Base-by-base conservation (phyloP, 805 yeast species). In the Saccharomycopsis fermentans region DNA sequence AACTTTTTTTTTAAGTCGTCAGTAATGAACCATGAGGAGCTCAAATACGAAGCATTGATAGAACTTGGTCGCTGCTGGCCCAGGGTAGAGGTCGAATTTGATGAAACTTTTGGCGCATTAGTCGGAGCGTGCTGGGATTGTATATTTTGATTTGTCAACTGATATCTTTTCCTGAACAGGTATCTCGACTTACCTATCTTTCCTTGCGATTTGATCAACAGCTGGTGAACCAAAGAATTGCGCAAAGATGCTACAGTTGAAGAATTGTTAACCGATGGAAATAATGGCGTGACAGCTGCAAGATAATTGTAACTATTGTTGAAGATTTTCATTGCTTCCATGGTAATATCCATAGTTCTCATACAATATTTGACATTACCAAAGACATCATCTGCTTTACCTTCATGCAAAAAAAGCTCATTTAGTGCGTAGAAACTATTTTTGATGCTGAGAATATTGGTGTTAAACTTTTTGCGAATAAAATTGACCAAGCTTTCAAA, bases 401-500 rank as follows among this genome's bases (percentile, higher is more conserved):
- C 9, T 43, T 43, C 50, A 3, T 43, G 24, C n/a, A 43, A 12
- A 21, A 24, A 43, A 43, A 43, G 9, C 12, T 27, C 16, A 21
- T 43, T 43, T 24, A 43, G 24, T 12, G 17, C 12, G 12, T 43
- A 19, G 14, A 43, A 43, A 43, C 50, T 24, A 8, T 8, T 21
- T 26, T 43, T 43, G 6, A 43, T 24, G 16, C 11, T 27, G 4
- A 12, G 8, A 19, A 61, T 51, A 51, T 61, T 61, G 16, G 53
- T 58, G n/a, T 19, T 55, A 34, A 61, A 55, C 47, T 61, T 61
- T 19, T 34, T 32, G 9, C 52, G 37, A 17, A 61, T 58, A 9
- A 61, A 37, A 11, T 19, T 36, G 3, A 61, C 57, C 19, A 61
- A 39, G 3, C 60, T 61, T 35, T 59, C 63, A 57, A 61, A 61